Percentiles rank a stretch among this genome's conserved stretches.
These are phyloP conservation scores for Globisporangium recalcitrans DNA, from an alignment of 352 stramenopile genomes.

Conservation along the genomic window DNA sequence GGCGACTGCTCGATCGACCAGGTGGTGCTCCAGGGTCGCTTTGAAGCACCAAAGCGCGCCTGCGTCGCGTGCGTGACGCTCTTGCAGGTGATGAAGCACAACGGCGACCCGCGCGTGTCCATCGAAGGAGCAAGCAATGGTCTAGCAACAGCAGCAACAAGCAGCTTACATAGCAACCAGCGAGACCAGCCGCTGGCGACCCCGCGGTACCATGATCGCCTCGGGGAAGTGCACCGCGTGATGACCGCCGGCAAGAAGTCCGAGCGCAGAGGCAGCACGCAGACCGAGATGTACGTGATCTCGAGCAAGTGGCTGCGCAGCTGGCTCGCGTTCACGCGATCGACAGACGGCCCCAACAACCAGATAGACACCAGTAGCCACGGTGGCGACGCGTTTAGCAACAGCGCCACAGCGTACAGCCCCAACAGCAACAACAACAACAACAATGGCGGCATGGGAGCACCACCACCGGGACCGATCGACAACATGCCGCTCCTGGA, in stretches of 20 bases:
- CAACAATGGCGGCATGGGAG: constrained; percentile 10
- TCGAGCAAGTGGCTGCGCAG: constrained; percentile 47
- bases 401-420: background rate
- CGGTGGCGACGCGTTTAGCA: constrained; percentile 2
- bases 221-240: constrained; percentile 63
- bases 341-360: constrained; percentile 10
- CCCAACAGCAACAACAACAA: constrained; percentile 14
- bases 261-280: constrained; percentile 34
- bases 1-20: constrained; percentile 65
- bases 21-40: constrained; percentile 45
- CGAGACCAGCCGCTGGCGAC: constrained; percentile 18
- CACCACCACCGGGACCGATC: constrained; percentile 36
- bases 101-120: constrained; percentile 36
- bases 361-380: constrained; percentile 8
- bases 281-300: constrained; percentile 58
- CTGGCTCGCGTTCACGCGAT: constrained; percentile 60
- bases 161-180: background rate
- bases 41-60: constrained; percentile 45
- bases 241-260: constrained; percentile 61
- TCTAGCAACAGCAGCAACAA: constrained; percentile 11
- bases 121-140: constrained; percentile 32
- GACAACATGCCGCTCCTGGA: constrained; percentile 60
- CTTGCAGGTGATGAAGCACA: constrained; percentile 47
- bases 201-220: constrained; percentile 49
- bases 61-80: constrained; percentile 61